phyloP scores from a whole-genome alignment of 2,329 filamentous ascomycete species.

The Sporothrix pallida region DNA sequence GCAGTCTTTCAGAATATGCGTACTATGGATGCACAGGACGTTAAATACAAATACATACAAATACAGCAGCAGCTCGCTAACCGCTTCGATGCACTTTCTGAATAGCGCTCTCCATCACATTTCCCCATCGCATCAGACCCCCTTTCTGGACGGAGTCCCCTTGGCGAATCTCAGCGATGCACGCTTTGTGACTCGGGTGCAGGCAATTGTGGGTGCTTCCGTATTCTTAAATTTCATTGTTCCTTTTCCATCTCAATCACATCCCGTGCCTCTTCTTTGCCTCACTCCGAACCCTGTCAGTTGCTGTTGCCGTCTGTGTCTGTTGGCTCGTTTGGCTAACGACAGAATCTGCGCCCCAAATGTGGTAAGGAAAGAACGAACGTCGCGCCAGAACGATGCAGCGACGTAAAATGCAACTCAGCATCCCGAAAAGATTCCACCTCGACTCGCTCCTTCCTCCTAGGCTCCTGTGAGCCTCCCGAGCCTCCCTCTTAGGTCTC shows the following conservation, averaged over 20 bases:
- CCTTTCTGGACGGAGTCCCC: background rate
- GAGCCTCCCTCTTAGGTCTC: background rate
- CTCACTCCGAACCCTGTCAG: too few relatives aligned
- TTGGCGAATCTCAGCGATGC: background rate
- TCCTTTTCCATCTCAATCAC: background rate
- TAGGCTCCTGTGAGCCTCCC: background rate
- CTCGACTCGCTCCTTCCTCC: background rate
- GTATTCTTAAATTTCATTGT: background rate
- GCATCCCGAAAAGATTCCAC: conserved; percentile 7
- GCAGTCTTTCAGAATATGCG: background rate
- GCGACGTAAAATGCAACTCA: too few relatives aligned
- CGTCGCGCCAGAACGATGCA: too few relatives aligned
- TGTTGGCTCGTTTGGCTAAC: too few relatives aligned
- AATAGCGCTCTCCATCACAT: background rate
- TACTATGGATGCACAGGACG: too few relatives aligned
- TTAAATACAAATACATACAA: too few relatives aligned
- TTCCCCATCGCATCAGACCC: background rate
- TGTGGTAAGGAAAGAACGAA: too few relatives aligned
- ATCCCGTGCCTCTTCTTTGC: too few relatives aligned
- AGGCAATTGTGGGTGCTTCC: conserved; percentile 9
- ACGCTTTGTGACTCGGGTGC: background rate
- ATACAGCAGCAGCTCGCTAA: too few relatives aligned
- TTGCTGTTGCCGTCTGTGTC: too few relatives aligned
- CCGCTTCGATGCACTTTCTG: too few relatives aligned
- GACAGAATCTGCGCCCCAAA: too few relatives aligned